Percentiles rank a stretch among this genome's conserved stretches.
These are phyloP conservation scores for Cordia subcordata DNA, from an alignment of 257 asterid species.

Conservation along the genomic window DNA sequence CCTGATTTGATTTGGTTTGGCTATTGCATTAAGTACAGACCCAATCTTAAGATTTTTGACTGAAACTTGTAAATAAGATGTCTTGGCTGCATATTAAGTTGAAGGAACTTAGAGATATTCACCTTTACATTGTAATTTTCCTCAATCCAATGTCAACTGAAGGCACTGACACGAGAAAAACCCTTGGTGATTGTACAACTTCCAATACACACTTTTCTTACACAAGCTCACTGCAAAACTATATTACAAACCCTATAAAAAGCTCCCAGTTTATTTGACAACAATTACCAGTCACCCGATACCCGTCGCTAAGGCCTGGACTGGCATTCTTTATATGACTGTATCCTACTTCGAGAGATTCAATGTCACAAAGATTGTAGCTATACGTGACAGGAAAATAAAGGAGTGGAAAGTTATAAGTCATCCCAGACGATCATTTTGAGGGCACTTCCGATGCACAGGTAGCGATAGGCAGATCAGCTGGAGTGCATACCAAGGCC, in stretches of 20 bases:
- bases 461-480: conserved; percentile 46
- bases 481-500: conserved; percentile 64
- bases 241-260: neutral
- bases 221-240: too few relatives aligned
- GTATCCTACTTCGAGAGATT: neutral
- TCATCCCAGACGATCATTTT: conserved; percentile 22
- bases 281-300: conserved; percentile 1
- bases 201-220: neutral
- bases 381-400: neutral
- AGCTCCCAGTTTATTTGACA: neutral
- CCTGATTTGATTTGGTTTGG: too few relatives aligned
- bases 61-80: too few relatives aligned
- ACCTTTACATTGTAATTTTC: neutral
- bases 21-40: too few relatives aligned
- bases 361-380: neutral
- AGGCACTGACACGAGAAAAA: too few relatives aligned
- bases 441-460: conserved; percentile 52
- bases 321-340: neutral
- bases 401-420: neutral
- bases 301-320: conserved; percentile 2
- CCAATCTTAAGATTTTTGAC: too few relatives aligned
- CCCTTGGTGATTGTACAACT: neutral
- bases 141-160: neutral
- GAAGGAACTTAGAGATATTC: neutral
- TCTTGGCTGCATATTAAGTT: too few relatives aligned